Conservation (phyloP, 1,139 yeast species). For the Meyerozyma sp. region DNA sequence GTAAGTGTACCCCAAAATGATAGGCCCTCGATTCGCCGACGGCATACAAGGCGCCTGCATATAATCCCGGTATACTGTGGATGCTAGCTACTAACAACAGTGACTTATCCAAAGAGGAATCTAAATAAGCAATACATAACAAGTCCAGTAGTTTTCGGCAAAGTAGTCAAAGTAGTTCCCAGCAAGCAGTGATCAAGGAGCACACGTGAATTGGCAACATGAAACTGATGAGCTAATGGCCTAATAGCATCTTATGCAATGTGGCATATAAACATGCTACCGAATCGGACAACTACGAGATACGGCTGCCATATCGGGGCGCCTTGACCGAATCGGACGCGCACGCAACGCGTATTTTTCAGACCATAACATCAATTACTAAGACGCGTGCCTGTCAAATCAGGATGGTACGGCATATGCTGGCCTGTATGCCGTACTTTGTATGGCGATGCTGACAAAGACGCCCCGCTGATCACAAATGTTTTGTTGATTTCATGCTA, state of each 20-base stretch:
- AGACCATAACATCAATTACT: neutral
- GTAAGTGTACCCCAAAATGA: slow-evolving; percentile 27
- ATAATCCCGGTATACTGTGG: neutral
- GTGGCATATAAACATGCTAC: neutral
- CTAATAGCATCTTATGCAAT: too few relatives aligned
- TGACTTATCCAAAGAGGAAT: slow-evolving; percentile 1
- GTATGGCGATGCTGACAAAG: neutral
- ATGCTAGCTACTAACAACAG: neutral
- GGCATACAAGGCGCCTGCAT: neutral
- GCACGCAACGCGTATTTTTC: neutral
- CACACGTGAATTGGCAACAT: too few relatives aligned
- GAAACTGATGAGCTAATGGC: too few relatives aligned
- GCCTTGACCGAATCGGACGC: slow-evolving; percentile 1
- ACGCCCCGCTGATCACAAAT: neutral
- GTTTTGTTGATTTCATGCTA: neutral
- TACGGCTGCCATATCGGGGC: neutral
- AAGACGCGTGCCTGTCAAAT: slow-evolving; percentile 1
- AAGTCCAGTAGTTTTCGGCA: too few relatives aligned
- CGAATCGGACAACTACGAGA: neutral
- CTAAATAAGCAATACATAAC: neutral
- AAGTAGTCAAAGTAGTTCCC: too few relatives aligned
- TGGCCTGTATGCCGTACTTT: neutral
- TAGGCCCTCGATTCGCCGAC: too few relatives aligned
- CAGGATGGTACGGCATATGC: neutral
- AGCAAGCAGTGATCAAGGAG: too few relatives aligned